A percentile compares a stretch with the other conserved stretches of the same genome.
phyloP scores from a whole-genome alignment of 257 asterid genomes.

The Plantago ovata region DNA sequence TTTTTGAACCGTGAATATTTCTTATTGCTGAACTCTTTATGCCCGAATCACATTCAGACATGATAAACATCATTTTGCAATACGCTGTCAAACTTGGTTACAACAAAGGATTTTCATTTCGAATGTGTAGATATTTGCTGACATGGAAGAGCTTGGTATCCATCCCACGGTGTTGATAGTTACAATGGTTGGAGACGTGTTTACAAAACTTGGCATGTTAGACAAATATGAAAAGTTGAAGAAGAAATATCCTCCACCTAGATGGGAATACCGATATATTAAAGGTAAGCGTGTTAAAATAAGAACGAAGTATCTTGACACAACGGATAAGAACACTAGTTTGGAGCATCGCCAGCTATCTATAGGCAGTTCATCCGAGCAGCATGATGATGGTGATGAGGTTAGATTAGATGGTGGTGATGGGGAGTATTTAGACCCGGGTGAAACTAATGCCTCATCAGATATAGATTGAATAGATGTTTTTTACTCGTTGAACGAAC shows the following conservation, averaged over 20 bases:
- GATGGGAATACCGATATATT: slow-evolving; percentile 71
- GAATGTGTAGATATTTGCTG: slow-evolving; percentile 68
- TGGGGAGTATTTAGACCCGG: slow-evolving; percentile 18
- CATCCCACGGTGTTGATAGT: slow-evolving; percentile 60
- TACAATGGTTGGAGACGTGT: slow-evolving; percentile 68
- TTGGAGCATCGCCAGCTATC: slow-evolving; percentile 23
- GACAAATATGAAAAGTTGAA: slow-evolving; percentile 62
- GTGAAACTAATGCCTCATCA: slow-evolving; percentile 20
- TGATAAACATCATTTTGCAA: background rate
- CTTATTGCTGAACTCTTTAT: too few species aligned
- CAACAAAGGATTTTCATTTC: background rate
- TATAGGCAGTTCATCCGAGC: slow-evolving; percentile 24
- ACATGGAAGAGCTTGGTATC: slow-evolving; percentile 93
- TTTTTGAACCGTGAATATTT: too few species aligned
- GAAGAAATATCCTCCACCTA: slow-evolving; percentile 79
- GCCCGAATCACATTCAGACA: too few species aligned
- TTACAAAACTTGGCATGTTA: slow-evolving; percentile 67
- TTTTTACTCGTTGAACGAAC: background rate
- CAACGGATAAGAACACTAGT: slow-evolving; percentile 13
- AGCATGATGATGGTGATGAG: slow-evolving; percentile 24
- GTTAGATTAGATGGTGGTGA: slow-evolving; percentile 22
- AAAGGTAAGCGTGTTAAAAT: slow-evolving; percentile 80
- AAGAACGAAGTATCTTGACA: slow-evolving; percentile 33
- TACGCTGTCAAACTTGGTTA: background rate
- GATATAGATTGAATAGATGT: background rate